A percentile compares a stretch with the other conserved stretches of the same genome.
phyloP scores from a whole-genome alignment of 139 green algal genomes.

The Raphidocelis subcapitata region DNA sequence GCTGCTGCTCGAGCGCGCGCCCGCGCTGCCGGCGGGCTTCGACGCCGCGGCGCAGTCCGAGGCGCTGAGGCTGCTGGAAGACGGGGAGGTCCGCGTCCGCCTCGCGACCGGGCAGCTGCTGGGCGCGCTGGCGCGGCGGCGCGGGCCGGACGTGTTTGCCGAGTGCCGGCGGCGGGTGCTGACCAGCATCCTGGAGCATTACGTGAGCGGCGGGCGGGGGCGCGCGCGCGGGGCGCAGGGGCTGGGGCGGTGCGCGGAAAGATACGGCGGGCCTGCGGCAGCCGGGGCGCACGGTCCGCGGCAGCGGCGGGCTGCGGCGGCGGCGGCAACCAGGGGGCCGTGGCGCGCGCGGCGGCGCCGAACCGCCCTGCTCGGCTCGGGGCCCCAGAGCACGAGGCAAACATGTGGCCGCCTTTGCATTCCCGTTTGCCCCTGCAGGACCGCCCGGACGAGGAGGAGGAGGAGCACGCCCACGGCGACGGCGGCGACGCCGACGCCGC shows the following conservation, averaged over 20 bases:
- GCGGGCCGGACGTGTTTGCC: constrained; percentile 48
- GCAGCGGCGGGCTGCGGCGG: too few relatives aligned
- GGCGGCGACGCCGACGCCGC: not conserved
- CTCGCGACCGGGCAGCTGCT: constrained; percentile 61
- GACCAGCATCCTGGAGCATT: constrained; percentile 62
- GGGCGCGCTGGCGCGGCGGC: constrained; percentile 35
- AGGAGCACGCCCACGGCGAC: not conserved
- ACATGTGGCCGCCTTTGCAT: too few relatives aligned
- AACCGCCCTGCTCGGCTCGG: too few relatives aligned
- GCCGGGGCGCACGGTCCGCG: too few relatives aligned
- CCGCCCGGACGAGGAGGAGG: not conserved
- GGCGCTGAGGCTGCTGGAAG: constrained; percentile 44
- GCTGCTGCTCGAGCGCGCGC: not conserved
- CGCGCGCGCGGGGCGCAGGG: not conserved
- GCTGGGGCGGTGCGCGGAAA: too few relatives aligned
- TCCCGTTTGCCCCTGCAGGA: not conserved
- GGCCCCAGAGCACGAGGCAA: too few relatives aligned
- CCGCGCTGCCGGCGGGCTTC: constrained; percentile 10
- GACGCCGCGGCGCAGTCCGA: constrained; percentile 4
- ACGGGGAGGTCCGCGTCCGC: constrained; percentile 66
- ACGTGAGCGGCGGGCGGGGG: constrained; percentile 43
- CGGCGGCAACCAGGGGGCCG: too few relatives aligned
- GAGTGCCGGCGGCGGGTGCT: constrained; percentile 39
- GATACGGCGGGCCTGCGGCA: too few relatives aligned
- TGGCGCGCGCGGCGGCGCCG: too few relatives aligned